These are phyloP conservation scores for Rhodotorula sp. DNA, from an alignment of 1,284 basidiomycete genomes.

Conservation along the genomic window DNA sequence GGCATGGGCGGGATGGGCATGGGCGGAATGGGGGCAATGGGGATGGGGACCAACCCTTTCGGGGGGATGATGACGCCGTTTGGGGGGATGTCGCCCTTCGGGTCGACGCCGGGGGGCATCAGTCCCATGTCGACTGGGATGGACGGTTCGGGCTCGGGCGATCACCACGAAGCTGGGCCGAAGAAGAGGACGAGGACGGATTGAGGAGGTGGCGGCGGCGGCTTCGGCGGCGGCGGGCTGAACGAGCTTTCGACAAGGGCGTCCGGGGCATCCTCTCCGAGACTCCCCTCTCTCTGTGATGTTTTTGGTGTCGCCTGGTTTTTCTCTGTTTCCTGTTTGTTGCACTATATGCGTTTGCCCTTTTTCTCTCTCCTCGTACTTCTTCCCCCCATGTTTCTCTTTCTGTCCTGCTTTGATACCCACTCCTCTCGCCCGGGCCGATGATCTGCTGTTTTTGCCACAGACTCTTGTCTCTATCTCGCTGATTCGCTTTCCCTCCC, in stretches of 20 bases:
- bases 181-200: slow-evolving; percentile 16
- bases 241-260: not conserved
- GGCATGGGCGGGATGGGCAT: slow-evolving; percentile 9
- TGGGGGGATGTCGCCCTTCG: slow-evolving; percentile 4
- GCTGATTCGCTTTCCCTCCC: too few species aligned
- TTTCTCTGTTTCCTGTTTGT: not conserved
- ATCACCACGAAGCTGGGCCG: not conserved
- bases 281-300: not conserved
- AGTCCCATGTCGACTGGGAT: not conserved
- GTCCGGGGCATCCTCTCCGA: too few species aligned
- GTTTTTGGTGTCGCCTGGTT: not conserved
- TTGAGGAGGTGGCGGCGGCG: not conserved
- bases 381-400: not conserved
- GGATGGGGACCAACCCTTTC: not conserved
- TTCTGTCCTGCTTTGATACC: not conserved
- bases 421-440: not conserved
- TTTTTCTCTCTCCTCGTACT: not conserved
- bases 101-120: not conserved
- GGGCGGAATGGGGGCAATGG: not conserved
- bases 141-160: not conserved
- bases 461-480: too few species aligned
- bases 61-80: slow-evolving; percentile 2
- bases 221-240: not conserved
- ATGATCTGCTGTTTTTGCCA: too few species aligned
- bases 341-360: not conserved